A percentile compares a stretch with the other conserved stretches of the same genome.
phyloP scores from a whole-genome alignment of 352 stramenopile species.

The Phytophthora tentaculata region DNA sequence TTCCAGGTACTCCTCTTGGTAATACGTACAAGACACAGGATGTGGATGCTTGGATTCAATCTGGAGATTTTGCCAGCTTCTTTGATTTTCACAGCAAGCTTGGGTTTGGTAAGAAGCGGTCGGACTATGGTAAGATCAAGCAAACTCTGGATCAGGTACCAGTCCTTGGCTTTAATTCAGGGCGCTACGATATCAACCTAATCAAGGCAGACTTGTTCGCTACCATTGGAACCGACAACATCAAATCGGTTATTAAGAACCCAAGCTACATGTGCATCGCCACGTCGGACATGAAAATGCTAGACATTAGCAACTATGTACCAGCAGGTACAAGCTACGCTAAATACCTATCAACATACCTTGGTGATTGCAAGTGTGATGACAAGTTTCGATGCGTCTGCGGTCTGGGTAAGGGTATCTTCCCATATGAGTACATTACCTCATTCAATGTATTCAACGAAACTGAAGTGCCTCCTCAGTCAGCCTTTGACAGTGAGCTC shows the following conservation, averaged over 20 bases:
- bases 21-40: background rate
- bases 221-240: background rate
- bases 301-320: background rate
- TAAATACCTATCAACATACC: background rate
- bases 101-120: conserved; percentile 1
- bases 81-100: conserved; percentile 5
- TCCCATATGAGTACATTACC: background rate
- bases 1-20: background rate
- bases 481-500: background rate
- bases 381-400: background rate
- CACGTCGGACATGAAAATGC: background rate
- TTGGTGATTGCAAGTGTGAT: background rate
- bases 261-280: background rate
- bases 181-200: background rate
- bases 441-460: background rate
- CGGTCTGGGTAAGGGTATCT: background rate
- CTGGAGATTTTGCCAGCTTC: conserved; percentile 5
- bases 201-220: background rate
- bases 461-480: background rate
- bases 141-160: background rate
- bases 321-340: background rate
- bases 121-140: background rate
- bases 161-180: background rate
- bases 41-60: conserved; percentile 12
- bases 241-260: background rate